A percentile compares a stretch with the other conserved stretches of the same genome.
Evolutionary conservation across 331 rosid genomes (phyloP).

Genomic region (Malus hybrid): DNA sequence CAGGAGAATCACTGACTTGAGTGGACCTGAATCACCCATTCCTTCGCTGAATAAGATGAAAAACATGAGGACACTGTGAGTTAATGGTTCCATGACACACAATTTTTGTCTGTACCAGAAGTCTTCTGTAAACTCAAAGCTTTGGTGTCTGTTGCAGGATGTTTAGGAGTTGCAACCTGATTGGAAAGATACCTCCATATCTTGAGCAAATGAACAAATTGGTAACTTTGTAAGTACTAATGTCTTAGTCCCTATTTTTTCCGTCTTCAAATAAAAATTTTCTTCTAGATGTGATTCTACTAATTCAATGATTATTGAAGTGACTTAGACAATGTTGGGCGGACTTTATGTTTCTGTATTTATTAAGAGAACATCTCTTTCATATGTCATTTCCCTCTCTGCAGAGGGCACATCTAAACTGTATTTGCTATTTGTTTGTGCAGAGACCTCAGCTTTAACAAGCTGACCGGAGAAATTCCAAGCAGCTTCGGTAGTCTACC

Average conservation of each 20-base stretch:
- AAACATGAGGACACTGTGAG: slow-evolving; percentile 34
- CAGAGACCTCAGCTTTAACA: slow-evolving; percentile 54
- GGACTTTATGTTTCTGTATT: background rate
- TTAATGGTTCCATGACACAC: slow-evolving; percentile 4
- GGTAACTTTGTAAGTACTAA: slow-evolving; percentile 32
- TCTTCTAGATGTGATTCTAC: background rate
- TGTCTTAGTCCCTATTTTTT: background rate
- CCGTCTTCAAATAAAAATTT: background rate
- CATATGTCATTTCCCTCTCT: background rate
- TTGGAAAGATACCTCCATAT: slow-evolving; percentile 36
- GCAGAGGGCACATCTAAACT: background rate
- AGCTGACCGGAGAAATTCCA: slow-evolving; percentile 33
- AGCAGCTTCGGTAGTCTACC: background rate
- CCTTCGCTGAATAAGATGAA: slow-evolving; percentile 28
- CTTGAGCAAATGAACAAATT: slow-evolving; percentile 23
- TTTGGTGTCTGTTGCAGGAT: slow-evolving; percentile 33
- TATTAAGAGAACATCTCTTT: background rate
- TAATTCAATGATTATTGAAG: background rate
- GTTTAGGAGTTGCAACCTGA: slow-evolving; percentile 57
- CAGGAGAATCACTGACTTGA: slow-evolving; percentile 80
- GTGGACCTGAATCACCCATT: slow-evolving; percentile 36
- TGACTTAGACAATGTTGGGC: background rate
- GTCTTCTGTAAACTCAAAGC: background rate
- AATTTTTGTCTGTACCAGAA: background rate
- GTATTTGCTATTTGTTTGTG: slow-evolving; percentile 1